Conservation (phyloP, 2,329 filamentous ascomycete species). For the Fusarium sp. region DNA sequence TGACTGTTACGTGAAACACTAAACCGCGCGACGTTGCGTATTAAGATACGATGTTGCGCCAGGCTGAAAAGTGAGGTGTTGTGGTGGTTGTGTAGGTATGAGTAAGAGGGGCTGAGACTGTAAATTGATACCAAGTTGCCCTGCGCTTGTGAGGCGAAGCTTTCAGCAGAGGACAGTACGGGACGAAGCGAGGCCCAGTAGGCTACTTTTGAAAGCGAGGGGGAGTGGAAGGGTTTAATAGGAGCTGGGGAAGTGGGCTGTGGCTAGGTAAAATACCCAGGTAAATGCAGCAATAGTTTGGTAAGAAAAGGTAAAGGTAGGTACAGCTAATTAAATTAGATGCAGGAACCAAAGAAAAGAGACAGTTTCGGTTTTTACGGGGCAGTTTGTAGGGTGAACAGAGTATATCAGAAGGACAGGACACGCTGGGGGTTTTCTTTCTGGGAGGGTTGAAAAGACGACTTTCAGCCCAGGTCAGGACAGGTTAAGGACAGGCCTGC, state of each 20-base stretch:
- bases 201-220: conserved; percentile 14
- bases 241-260: conserved; percentile 40
- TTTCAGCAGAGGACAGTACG: conserved; percentile 13
- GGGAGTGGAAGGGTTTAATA: conserved; percentile 37
- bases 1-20: conserved; percentile 35
- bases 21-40: conserved; percentile 36
- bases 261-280: conserved; percentile 31
- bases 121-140: conserved; percentile 22
- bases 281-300: conserved; percentile 26
- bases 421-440: conserved; percentile 41
- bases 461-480: conserved; percentile 34
- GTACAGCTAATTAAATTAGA: conserved; percentile 29
- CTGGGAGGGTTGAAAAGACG: conserved; percentile 46
- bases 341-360: conserved; percentile 38
- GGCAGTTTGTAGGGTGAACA: conserved; percentile 34
- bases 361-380: conserved; percentile 37
- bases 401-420: conserved; percentile 46
- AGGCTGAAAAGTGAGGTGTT: conserved; percentile 41
- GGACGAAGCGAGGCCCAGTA: conserved; percentile 8
- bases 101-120: conserved; percentile 35
- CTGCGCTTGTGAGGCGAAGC: conserved; percentile 43
- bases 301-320: conserved; percentile 26
- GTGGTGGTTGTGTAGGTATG: conserved; percentile 37
- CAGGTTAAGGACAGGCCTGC: conserved; percentile 54
- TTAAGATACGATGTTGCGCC: conserved; percentile 39